phyloP scores from a whole-genome alignment of 2,329 filamentous ascomycete species.

The Penicillium griseofulvum region DNA sequence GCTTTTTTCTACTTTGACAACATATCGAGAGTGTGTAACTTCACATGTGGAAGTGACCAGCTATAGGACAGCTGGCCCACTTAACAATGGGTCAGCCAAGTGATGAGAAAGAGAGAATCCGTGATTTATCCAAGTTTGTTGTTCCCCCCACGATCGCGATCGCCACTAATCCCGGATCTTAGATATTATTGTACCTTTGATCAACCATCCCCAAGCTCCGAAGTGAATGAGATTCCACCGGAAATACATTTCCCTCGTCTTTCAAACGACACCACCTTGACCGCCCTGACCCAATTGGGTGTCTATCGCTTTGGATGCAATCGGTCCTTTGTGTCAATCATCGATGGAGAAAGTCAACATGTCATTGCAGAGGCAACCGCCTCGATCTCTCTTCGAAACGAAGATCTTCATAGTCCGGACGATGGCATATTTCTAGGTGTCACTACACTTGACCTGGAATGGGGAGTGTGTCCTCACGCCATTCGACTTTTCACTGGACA shows the following conservation, averaged over 20 bases:
- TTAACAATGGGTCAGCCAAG: conserved; percentile 7
- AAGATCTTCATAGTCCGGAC: conserved; percentile 23
- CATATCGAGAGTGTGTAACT: neutral
- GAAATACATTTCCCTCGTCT: conserved; percentile 3
- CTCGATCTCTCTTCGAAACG: conserved; percentile 38
- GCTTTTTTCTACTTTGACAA: neutral
- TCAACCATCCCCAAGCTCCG: neutral
- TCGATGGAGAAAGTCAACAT: conserved; percentile 50
- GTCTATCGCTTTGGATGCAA: conserved; percentile 44
- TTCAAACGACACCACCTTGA: conserved; percentile 40
- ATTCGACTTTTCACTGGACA: conserved; percentile 25
- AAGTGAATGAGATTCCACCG: neutral
- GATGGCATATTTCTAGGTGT: conserved; percentile 36
- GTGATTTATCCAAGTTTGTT: conserved; percentile 18
- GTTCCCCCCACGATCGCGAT: neutral
- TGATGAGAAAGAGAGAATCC: conserved; percentile 20
- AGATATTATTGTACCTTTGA: conserved; percentile 20
- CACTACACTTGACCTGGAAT: conserved; percentile 22
- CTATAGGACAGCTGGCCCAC: conserved; percentile 3
- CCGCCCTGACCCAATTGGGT: conserved; percentile 52
- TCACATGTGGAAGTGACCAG: conserved; percentile 1
- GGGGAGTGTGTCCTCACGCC: conserved; percentile 23
- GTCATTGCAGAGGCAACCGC: conserved; percentile 54
- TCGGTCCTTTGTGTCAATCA: conserved; percentile 53
- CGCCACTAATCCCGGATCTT: conserved; percentile 5